Evolutionary conservation across 2,329 filamentous ascomycete genomes (phyloP).

Genomic region (Arthrobotrys pseudoclavata): DNA sequence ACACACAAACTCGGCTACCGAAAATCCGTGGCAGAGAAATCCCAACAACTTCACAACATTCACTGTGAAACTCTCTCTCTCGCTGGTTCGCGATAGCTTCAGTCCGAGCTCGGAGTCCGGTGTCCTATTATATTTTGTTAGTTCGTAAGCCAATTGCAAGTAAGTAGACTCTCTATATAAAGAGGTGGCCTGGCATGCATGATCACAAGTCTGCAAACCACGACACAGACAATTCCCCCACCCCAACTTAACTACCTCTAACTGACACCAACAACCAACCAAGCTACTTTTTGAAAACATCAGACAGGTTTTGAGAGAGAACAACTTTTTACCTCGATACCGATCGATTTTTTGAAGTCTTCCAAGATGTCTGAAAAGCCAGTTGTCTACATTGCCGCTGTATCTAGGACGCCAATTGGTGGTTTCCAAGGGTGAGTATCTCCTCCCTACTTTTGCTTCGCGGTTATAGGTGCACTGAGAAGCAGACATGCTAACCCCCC

Average conservation of each 20-base stretch:
- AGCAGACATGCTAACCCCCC: constrained; percentile 15
- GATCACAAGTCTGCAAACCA: constrained; percentile 1
- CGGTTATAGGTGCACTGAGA: neutral
- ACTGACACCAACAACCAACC: neutral
- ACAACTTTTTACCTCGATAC: neutral
- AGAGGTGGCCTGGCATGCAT: neutral
- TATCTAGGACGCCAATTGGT: constrained; percentile 88
- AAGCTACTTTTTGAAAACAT: neutral
- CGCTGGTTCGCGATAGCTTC: constrained; percentile 28
- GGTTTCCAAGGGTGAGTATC: constrained; percentile 87
- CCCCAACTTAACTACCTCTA: neutral
- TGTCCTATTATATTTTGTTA: constrained; percentile 17
- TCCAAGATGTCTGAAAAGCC: constrained; percentile 31
- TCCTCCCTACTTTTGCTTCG: neutral
- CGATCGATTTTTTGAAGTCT: neutral
- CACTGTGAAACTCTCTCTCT: neutral
- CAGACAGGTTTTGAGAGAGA: neutral
- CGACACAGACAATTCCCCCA: neutral
- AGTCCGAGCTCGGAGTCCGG: constrained; percentile 57
- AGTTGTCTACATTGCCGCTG: constrained; percentile 95
- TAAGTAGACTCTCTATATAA: constrained; percentile 5
- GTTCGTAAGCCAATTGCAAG: neutral
- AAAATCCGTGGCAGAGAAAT: constrained; percentile 47
- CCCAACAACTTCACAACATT: constrained; percentile 53
- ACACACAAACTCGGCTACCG: constrained; percentile 52